Conservation (phyloP, 768 basidiomycete species). For the Pleurotus pulmonarius region DNA sequence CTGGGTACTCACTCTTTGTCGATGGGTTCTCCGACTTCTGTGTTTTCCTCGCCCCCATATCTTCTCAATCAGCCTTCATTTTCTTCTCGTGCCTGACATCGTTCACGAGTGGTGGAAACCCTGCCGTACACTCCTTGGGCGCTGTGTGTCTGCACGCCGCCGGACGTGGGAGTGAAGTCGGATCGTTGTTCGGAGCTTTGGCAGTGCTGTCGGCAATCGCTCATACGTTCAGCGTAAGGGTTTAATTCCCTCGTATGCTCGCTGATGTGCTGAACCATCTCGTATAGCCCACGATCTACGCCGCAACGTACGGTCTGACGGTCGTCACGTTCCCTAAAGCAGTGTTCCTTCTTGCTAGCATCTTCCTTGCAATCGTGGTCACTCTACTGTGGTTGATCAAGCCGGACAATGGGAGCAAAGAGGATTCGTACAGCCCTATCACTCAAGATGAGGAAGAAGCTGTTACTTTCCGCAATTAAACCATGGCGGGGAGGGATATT, state of each 20-base stretch:
- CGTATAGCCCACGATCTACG: conserved; percentile 64
- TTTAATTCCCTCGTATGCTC: not conserved
- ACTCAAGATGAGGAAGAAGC: conserved; percentile 1
- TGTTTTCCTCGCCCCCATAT: conserved; percentile 49
- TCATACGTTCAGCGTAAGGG: conserved; percentile 53
- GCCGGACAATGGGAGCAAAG: conserved; percentile 3
- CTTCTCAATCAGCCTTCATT: conserved; percentile 52
- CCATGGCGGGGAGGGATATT: no score
- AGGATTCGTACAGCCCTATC: not conserved
- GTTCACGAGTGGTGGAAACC: conserved; percentile 66
- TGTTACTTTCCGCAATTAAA: no score
- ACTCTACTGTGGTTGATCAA: conserved; percentile 6
- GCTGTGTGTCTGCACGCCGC: conserved; percentile 64
- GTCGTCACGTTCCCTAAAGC: conserved; percentile 65
- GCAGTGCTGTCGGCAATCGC: conserved; percentile 64
- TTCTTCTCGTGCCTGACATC: conserved; percentile 59
- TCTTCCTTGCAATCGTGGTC: conserved; percentile 49
- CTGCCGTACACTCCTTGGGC: conserved; percentile 65
- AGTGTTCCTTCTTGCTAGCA: conserved; percentile 60
- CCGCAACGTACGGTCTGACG: conserved; percentile 58
- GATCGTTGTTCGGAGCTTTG: conserved; percentile 69
- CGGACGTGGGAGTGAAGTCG: conserved; percentile 43
- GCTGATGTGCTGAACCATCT: not conserved
- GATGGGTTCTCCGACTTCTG: conserved; percentile 64
- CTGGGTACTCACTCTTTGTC: conserved; percentile 59